Evolutionary conservation across 148 eudicot genomes (phyloP).

Genomic region (Rhododendron griersonianum): DNA sequence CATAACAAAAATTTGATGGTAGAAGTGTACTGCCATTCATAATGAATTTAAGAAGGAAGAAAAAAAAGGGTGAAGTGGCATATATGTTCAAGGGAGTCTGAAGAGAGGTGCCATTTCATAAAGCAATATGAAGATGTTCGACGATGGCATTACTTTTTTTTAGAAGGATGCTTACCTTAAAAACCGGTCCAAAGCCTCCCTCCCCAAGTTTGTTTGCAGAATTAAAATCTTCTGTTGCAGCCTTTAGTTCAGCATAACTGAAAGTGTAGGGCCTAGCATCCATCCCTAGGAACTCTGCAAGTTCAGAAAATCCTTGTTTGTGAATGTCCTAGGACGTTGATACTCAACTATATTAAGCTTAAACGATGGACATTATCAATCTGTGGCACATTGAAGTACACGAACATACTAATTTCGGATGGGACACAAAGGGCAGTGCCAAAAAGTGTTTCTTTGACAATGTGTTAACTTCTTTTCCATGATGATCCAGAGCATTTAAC

Average conservation of each 20-base stretch:
- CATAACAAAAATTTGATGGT: background rate
- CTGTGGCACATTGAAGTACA: background rate
- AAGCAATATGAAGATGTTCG: background rate
- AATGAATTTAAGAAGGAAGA: background rate
- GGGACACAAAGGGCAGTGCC: background rate
- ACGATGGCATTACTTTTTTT: background rate
- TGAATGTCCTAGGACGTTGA: background rate
- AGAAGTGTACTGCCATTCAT: background rate
- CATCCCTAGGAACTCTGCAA: slow-evolving; percentile 53
- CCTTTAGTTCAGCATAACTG: slow-evolving; percentile 58
- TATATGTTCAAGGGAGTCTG: background rate
- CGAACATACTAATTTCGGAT: background rate
- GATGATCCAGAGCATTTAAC: background rate
- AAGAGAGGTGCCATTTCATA: background rate
- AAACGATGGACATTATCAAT: background rate
- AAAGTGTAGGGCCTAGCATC: slow-evolving; percentile 41
- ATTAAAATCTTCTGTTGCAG: slow-evolving; percentile 60
- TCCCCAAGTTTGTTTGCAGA: slow-evolving; percentile 56
- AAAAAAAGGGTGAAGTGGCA: background rate
- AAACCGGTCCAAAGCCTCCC: slow-evolving; percentile 73
- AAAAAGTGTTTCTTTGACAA: background rate
- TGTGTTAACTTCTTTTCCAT: background rate
- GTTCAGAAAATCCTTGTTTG: background rate
- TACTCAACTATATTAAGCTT: background rate
- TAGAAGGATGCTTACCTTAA: slow-evolving; percentile 33